phyloP scores from a whole-genome alignment of 192 early-diverging fungal genomes.

The Linnemannia schmuckeri region DNA sequence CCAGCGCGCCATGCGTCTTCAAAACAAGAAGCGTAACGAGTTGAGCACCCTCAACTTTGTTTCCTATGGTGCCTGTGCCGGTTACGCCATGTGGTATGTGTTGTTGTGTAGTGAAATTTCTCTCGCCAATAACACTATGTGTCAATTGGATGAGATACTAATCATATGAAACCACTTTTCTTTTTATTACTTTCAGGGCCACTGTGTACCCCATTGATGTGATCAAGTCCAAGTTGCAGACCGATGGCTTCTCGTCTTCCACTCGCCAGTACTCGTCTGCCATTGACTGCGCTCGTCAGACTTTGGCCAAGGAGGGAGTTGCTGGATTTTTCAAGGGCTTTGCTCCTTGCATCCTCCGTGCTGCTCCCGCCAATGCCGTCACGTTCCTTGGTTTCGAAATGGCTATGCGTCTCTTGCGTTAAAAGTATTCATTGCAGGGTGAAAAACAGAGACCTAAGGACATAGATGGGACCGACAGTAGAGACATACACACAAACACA shows the following conservation, averaged over 20 bases:
- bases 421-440: background rate
- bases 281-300: conserved; percentile 86
- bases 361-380: conserved; percentile 93
- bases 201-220: conserved; percentile 93
- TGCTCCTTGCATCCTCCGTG: conserved; percentile 88
- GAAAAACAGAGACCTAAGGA: background rate
- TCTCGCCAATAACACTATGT: background rate
- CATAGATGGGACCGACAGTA: background rate
- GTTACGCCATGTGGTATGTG: conserved; percentile 81
- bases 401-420: conserved; percentile 63
- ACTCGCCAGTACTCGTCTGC: conserved; percentile 79
- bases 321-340: conserved; percentile 91
- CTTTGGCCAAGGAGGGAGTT: conserved; percentile 81
- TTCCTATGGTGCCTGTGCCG: conserved; percentile 85
- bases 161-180: background rate
- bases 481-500: background rate
- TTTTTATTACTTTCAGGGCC: conserved; percentile 41
- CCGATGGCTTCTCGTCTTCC: conserved; percentile 80
- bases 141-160: background rate
- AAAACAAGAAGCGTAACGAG: conserved; percentile 68
- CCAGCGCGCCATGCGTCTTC: conserved; percentile 79
- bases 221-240: conserved; percentile 96
- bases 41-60: conserved; percentile 85
- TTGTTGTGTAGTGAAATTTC: background rate
- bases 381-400: conserved; percentile 89